Evolutionary conservation across 495 filamentous ascomycete species (phyloP).

Genomic region (Penicillium macrosclerotiorum): DNA sequence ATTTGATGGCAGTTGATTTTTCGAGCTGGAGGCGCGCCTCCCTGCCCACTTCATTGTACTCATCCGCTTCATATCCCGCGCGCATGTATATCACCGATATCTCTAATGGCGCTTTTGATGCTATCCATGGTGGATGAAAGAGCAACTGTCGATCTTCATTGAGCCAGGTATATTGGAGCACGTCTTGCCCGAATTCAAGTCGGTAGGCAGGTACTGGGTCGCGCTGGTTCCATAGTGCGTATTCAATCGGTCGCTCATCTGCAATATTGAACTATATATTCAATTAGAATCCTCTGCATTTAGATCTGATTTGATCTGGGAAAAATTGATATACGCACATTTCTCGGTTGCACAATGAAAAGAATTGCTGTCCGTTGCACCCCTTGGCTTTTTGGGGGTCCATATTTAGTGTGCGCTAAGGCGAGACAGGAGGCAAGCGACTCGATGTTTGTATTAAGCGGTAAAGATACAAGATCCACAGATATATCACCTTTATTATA

Average conservation of each 20-base stretch:
- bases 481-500: slow-evolving; percentile 14
- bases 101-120: slow-evolving; percentile 52
- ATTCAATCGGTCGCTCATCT: slow-evolving; percentile 61
- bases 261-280: slow-evolving; percentile 66
- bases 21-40: slow-evolving; percentile 69
- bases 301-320: neutral
- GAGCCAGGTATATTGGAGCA: slow-evolving; percentile 60
- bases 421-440: slow-evolving; percentile 62
- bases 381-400: slow-evolving; percentile 28
- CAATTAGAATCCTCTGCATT: neutral
- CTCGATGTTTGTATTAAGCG: slow-evolving; percentile 57
- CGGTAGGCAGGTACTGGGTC: slow-evolving; percentile 48
- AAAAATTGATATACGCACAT: slow-evolving; percentile 29
- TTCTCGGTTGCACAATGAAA: slow-evolving; percentile 75
- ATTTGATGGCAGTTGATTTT: slow-evolving; percentile 75
- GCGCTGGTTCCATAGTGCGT: slow-evolving; percentile 48
- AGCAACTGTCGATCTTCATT: slow-evolving; percentile 61
- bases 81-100: slow-evolving; percentile 80
- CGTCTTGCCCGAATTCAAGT: slow-evolving; percentile 58
- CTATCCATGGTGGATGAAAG: slow-evolving; percentile 64
- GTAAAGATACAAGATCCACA: slow-evolving; percentile 47
- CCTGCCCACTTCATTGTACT: slow-evolving; percentile 64
- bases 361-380: slow-evolving; percentile 50
- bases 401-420: slow-evolving; percentile 66
- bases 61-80: slow-evolving; percentile 73